Evolutionary conservation across 2,329 filamentous ascomycete genomes (phyloP), one percentile per base, ranked within the genome.

Genomic region (Metarhizium robertsii): DNA sequence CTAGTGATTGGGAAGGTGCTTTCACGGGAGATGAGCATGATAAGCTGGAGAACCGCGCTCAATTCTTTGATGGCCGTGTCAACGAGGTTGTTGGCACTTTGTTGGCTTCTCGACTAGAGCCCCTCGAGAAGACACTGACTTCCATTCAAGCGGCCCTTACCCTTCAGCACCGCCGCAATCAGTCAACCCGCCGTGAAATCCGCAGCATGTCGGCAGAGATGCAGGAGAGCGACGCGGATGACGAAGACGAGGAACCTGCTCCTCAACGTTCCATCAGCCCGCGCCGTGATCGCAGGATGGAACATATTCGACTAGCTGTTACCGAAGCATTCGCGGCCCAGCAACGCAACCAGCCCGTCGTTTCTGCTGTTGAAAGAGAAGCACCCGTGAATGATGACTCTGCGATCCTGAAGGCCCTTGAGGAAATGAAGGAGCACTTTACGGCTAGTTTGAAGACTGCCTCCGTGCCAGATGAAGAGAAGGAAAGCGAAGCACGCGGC

Each of bases 1-100:
- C 85, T 57, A 96, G 92, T 67, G 92, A 97, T 69, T 99, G 94
- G 94, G 91, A 95, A 65, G 87, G 87, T 66, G 84, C 87, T 50
- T 85, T 96, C 59, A 87, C 87, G 10, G 88, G 90, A 18, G 85
- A 87, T 38, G 89, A 95, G 64, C 90, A 95, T 57, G 82, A 84
- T 52, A 96, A 95, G 70, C 76, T 97, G 55, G 84, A 88, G 60
- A 84, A 85, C 53, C 84, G 91, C 50, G 89, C 88, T 60, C 81
- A 84, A 50, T 97, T 96, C 78, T 96, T 97, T 65, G 91, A 97
- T 65, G 86, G 84, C 50, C 91, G 89, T 65, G 89, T 99, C 59
- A 91, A 96, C 66, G 84, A 90, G 52, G 73, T 97, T 60, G 88
- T 99, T 60, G 88, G 88, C 53, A 83, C 81, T 50, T 77, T 94